Evolutionary conservation across 805 yeast genomes (phyloP), one percentile per base, ranked within the genome.

Genomic region (Kodamaea hsintzibuensis): DNA sequence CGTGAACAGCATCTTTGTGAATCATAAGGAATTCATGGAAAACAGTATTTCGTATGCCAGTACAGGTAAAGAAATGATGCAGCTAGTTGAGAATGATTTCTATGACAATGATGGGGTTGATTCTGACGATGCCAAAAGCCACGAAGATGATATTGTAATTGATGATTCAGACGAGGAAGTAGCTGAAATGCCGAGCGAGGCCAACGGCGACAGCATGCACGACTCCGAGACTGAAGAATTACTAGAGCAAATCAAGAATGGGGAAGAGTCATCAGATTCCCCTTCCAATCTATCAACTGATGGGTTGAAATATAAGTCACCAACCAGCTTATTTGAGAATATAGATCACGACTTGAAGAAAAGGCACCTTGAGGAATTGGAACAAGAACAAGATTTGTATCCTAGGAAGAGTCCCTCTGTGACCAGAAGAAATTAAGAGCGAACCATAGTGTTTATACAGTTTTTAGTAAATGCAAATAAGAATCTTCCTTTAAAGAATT

Each of bases 1-100:
- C 48, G 74, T 72, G 5, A 61, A 55, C 17, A 62, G 72, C 55
- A 65, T 74, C 33, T 63, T 67, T 54, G 61, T 63, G 12, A 61
- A 66, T 62, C 81, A 51, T 60, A 71, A 53, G 51, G 62, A 50
- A 2, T 63, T 62, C 54, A 66, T 66, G 38, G 66, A 53, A 27
- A 59, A 48, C 17, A 49, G 51, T 40, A 69, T 57, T 59, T 56
- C 42, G 66, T 72, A 52, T 62, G 55, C 74, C 56, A 64, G 65
- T 7, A 57, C 57, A 48, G 80, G 58, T 40, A 57, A 39, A 57
- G 72, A 45, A 58, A 77, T 43, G 58, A 60, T 39, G 61, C 71
- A 51, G n/a, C 43, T 66, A 44, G 69, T 68, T 42, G 72, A 68
- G 47, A 63, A 57, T 30, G 58, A 54, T 4, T 59, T 57, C 27